Base-by-base conservation (phyloP, 768 basidiomycete species). In the Mycena amicta region DNA sequence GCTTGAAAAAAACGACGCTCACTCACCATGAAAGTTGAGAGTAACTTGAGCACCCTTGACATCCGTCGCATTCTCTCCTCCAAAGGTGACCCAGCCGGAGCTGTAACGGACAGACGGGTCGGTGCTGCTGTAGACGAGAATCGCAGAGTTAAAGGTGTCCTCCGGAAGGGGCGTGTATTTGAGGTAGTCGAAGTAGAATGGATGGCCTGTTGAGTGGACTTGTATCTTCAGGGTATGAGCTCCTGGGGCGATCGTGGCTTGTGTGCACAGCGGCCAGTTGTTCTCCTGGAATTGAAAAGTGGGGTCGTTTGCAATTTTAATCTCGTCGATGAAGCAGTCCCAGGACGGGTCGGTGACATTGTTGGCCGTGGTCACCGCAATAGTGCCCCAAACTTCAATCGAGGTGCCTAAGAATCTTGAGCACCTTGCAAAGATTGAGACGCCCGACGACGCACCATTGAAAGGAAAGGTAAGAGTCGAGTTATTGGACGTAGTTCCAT, bases 101-200 rank as follows among this genome's bases (percentile, higher is more conserved):
- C 59, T 52, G 39, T 66, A 70, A 4, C 12, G 47, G 27, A 59
- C 25, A 4, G 57, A 40, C 31, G 45, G 18, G 30, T 59, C 57
- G 11, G 45, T 26, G 22, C 28, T 46, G 20, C 11, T 2, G 39
- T 59, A 59, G 26, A 49, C 26, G 20, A 59, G 27, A 1, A 54
- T 45, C 15, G 52, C 62, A 5, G 25, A 53, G 3, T 46, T 47
- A 13, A 30, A 25, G 1, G 12, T 20, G 47, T 23, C 55, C 3
- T n/a, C 26, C 3, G 54, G 27, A 12, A 56, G 13, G 4, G 72
- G 71, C 8, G 62, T 63, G 50, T 71, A 73, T 2, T 39, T 27
- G n/a, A 75, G 54, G n/a, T 68, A 67, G 55, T 75, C 74, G 20
- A 73, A 58, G 59, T 65, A 72, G 62, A 75, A 73, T 2, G 62